Conservation (phyloP, 2,329 filamentous ascomycete species). For the Beauveria rudraprayagi region DNA sequence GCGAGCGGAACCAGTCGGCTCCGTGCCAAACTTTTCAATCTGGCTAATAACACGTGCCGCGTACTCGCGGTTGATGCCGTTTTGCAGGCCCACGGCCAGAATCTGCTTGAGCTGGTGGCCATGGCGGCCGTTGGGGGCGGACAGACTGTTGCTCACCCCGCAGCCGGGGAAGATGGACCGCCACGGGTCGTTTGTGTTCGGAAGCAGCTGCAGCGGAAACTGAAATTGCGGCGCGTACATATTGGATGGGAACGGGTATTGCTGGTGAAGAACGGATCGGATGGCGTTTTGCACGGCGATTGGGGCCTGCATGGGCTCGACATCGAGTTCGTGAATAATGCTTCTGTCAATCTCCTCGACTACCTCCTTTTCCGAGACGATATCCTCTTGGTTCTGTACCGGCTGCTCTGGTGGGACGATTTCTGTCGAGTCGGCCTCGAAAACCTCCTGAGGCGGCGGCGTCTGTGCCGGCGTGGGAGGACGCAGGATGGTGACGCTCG, state of each 20-base stretch:
- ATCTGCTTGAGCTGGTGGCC: slow-evolving; percentile 46
- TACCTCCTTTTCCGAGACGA: slow-evolving; percentile 6
- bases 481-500: slow-evolving; percentile 22
- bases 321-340: slow-evolving; percentile 41
- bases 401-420: neutral
- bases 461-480: slow-evolving; percentile 38
- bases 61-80: slow-evolving; percentile 43
- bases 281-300: slow-evolving; percentile 50
- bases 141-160: slow-evolving; percentile 23
- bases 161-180: slow-evolving; percentile 39
- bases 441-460: slow-evolving; percentile 24
- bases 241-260: slow-evolving; percentile 38
- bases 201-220: slow-evolving; percentile 36
- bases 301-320: slow-evolving; percentile 35
- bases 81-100: slow-evolving; percentile 50
- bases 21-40: slow-evolving; percentile 47
- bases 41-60: slow-evolving; percentile 39
- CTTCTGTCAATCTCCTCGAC: slow-evolving; percentile 24
- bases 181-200: slow-evolving; percentile 39
- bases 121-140: slow-evolving; percentile 21
- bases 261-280: slow-evolving; percentile 41
- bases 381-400: neutral
- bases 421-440: slow-evolving; percentile 9
- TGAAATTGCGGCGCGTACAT: slow-evolving; percentile 41
- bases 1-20: slow-evolving; percentile 39